Evolutionary conservation across 164 flowering plant genomes (phyloP).

Genomic region (Berberis vulgaris): DNA sequence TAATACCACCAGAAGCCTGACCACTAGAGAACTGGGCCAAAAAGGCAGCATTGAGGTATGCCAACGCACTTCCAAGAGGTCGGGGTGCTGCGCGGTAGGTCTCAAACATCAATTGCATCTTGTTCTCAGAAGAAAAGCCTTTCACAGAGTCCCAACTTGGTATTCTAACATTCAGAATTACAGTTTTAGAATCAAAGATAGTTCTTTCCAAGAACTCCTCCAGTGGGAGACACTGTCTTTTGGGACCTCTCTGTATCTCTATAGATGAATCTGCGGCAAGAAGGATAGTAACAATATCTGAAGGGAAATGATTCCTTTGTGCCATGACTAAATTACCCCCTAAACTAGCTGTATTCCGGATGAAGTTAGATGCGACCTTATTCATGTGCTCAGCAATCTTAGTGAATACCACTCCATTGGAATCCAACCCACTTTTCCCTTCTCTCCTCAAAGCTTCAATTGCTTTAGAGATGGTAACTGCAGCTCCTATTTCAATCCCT

Average conservation of each 20-base stretch:
- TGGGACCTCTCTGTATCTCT: conserved; percentile 26
- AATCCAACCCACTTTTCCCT: conserved; percentile 4
- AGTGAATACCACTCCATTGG: conserved; percentile 27
- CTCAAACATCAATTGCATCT: conserved; percentile 43
- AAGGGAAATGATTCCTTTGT: conserved; percentile 67
- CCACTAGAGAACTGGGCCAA: conserved; percentile 40
- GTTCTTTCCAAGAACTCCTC: conserved; percentile 65
- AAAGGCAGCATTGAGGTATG: conserved; percentile 86
- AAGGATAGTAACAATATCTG: conserved; percentile 80
- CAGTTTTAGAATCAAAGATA: conserved; percentile 36
- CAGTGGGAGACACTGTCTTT: conserved; percentile 32
- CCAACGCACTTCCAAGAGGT: conserved; percentile 76
- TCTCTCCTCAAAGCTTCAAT: conserved; percentile 46
- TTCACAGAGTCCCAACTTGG: conserved; percentile 30
- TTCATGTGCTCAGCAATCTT: conserved; percentile 74
- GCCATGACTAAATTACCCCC: conserved; percentile 94
- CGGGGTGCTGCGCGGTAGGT: conserved; percentile 85
- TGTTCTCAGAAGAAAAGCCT: conserved; percentile 10
- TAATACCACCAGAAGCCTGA: conserved; percentile 16
- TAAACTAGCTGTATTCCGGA: conserved; percentile 77
- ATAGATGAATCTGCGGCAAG: conserved; percentile 56
- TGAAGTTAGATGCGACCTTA: conserved; percentile 63
- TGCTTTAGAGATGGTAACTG: conserved; percentile 65
- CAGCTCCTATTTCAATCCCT: conserved; percentile 75
- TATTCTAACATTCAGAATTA: conserved; percentile 54